These are phyloP conservation scores for Euclidium syriacum DNA, from an alignment of 345 rosid species.

Conservation along the genomic window DNA sequence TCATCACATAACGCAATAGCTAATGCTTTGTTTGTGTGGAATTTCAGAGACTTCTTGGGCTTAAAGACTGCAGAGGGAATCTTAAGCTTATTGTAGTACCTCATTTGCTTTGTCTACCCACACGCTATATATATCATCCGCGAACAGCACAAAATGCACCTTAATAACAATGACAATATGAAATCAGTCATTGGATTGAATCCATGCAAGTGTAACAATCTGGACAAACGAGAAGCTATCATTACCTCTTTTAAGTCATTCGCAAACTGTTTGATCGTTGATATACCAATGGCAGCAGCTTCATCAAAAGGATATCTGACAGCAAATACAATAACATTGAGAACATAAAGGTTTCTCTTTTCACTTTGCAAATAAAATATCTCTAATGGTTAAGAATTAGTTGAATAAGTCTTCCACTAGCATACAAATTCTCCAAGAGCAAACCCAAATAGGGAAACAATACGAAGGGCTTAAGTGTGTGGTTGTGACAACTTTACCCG, in stretches of 20 bases:
- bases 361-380: not conserved
- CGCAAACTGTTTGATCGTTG: slow-evolving; percentile 60
- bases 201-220: not conserved
- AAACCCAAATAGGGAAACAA: not conserved
- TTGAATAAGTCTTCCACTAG: too few species aligned
- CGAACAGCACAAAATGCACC: slow-evolving; percentile 80
- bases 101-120: slow-evolving; percentile 75
- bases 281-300: slow-evolving; percentile 72
- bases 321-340: not conserved
- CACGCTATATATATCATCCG: slow-evolving; percentile 45
- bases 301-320: slow-evolving; percentile 80
- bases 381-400: not conserved
- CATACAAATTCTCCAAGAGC: not conserved
- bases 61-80: too few species aligned
- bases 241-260: slow-evolving; percentile 76
- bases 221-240: not conserved
- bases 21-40: not conserved
- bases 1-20: slow-evolving; percentile 2
- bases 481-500: slow-evolving; percentile 38
- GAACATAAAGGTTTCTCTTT: not conserved
- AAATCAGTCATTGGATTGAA: not conserved
- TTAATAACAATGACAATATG: slow-evolving; percentile 27
- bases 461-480: not conserved
- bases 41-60: not conserved
- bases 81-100: slow-evolving; percentile 60